Conservation (phyloP, 2,329 filamentous ascomycete species). For the Colletotrichum euphorbiae region DNA sequence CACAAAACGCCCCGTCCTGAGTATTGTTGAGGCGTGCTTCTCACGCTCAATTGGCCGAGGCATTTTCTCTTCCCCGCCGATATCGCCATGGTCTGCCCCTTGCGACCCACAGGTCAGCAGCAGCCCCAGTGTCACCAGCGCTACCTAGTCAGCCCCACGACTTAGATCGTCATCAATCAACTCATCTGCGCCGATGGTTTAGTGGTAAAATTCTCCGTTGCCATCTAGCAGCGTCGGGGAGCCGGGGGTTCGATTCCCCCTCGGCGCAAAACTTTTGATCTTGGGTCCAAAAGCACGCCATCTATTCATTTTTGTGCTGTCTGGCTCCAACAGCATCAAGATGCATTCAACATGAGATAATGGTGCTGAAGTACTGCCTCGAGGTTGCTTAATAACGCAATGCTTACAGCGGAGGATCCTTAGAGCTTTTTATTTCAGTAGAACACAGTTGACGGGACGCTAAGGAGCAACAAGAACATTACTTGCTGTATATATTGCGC, state of each 20-base stretch:
- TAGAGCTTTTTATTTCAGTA: too few species aligned
- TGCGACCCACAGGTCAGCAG: neutral
- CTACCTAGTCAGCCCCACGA: neutral
- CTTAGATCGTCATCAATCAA: accelerated
- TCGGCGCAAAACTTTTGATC: neutral
- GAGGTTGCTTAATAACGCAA: too few species aligned
- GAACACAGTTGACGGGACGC: too few species aligned
- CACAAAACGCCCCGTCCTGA: neutral
- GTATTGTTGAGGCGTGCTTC: neutral
- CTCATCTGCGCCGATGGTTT: constrained; percentile 8
- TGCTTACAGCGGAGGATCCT: too few species aligned
- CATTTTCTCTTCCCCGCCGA: neutral
- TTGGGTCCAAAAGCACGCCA: neutral
- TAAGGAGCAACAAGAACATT: too few species aligned
- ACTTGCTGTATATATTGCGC: too few species aligned
- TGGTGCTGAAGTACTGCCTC: too few species aligned
- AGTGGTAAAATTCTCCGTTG: constrained; percentile 22
- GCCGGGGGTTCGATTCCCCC: constrained; percentile 20
- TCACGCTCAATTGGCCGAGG: constrained; percentile 1
- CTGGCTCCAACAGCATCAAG: too few species aligned
- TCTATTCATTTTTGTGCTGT: too few species aligned
- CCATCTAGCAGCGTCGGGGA: constrained; percentile 12
- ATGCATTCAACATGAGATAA: too few species aligned
- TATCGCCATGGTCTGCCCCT: neutral
- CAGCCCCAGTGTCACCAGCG: neutral